Percentiles rank a stretch among this genome's conserved stretches.
phyloP scores from a whole-genome alignment of 495 filamentous ascomycete species.

The Usnea hakonensis region DNA sequence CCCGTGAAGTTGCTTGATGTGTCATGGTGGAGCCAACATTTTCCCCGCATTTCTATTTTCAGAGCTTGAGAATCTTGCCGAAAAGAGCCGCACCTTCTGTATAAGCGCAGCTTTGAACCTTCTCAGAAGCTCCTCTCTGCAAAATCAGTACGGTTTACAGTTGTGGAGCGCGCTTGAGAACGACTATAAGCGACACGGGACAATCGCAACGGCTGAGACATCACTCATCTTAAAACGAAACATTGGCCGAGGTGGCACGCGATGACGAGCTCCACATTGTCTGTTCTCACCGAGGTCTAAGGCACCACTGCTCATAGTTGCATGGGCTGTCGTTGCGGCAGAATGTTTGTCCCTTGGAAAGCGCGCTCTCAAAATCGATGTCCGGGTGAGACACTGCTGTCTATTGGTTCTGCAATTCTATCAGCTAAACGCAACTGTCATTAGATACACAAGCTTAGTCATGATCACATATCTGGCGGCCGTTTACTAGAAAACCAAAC shows the following conservation, averaged over 20 bases:
- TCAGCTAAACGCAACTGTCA: background rate
- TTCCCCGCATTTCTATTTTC: background rate
- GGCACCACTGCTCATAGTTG: background rate
- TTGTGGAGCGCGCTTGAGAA: background rate
- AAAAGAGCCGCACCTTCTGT: background rate
- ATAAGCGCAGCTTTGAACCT: background rate
- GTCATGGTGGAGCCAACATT: background rate
- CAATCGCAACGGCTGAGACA: background rate
- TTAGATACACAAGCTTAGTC: background rate
- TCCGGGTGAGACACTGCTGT: background rate
- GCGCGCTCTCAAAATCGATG: background rate
- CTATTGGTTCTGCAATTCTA: background rate
- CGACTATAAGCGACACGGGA: background rate
- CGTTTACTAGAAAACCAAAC: background rate
- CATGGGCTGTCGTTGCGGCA: background rate
- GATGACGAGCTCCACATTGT: background rate
- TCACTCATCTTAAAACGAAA: background rate
- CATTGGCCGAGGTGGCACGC: background rate
- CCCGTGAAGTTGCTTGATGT: background rate
- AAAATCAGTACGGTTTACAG: background rate
- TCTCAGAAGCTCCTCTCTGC: background rate
- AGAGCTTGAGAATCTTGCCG: background rate
- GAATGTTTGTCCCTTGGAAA: background rate
- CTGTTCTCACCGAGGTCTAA: background rate
- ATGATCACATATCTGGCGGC: background rate